Percentiles rank a stretch among this genome's conserved stretches.
Conservation (phyloP, 1,284 basidiomycete species). For the Sporisorium sorghi region DNA sequence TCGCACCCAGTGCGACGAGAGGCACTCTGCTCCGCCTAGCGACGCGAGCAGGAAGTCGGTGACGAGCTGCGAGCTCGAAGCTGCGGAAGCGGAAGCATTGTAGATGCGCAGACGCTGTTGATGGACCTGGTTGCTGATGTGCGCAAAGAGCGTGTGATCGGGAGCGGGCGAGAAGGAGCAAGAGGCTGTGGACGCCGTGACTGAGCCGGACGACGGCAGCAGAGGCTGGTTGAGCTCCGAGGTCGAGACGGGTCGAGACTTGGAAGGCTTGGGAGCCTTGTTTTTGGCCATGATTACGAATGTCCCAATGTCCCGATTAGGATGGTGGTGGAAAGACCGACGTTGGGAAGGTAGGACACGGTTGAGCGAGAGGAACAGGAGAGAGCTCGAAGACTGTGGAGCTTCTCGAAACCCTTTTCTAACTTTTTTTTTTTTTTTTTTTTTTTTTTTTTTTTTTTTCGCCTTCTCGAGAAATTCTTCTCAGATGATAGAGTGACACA, state of each 20-base stretch:
- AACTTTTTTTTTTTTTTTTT: constrained; percentile 30
- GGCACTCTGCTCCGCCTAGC: constrained; percentile 41
- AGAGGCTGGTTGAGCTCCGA: constrained; percentile 75
- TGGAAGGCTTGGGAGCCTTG: constrained; percentile 60
- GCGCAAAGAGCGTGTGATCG: constrained; percentile 75
- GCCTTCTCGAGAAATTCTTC: constrained; percentile 26
- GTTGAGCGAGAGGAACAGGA: background rate
- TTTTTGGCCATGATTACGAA: constrained; percentile 51
- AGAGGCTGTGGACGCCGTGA: constrained; percentile 43
- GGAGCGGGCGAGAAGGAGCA: constrained; percentile 74
- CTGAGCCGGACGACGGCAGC: constrained; percentile 71
- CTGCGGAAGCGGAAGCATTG: constrained; percentile 74
- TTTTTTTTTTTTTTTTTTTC: constrained; percentile 7
- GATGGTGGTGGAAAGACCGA: constrained; percentile 5
- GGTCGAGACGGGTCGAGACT: constrained; percentile 69
- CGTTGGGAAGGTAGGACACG: background rate
- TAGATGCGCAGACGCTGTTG: constrained; percentile 80
- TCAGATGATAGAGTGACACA: constrained; percentile 10
- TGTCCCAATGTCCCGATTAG: background rate
- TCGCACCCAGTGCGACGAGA: constrained; percentile 46
- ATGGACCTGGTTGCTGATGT: constrained; percentile 78
- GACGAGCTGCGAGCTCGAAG: constrained; percentile 75
- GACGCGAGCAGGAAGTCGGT: constrained; percentile 70
- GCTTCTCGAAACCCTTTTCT: constrained; percentile 13
- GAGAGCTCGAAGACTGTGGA: constrained; percentile 16